phyloP scores from a whole-genome alignment of 1,284 basidiomycete genomes.

The Ceratobasidium sp. region DNA sequence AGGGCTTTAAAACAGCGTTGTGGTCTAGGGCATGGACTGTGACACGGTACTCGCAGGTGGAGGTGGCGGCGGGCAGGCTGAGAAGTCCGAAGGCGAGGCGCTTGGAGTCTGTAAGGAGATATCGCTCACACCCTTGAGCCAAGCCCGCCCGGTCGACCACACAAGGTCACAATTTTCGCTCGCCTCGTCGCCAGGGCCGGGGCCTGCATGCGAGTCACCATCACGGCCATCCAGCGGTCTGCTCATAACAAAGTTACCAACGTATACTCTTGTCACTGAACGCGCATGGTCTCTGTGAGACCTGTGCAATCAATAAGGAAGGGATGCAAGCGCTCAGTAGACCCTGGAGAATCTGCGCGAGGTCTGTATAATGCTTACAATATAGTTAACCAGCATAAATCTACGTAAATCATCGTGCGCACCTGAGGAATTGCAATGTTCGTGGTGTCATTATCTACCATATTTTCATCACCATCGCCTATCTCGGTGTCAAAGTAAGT shows the following conservation, averaged over 20 bases:
- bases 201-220: conserved; percentile 3
- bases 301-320: conserved; percentile 34
- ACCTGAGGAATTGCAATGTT: no score
- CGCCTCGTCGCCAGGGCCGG: conserved; percentile 17
- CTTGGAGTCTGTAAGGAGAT: conserved; percentile 29
- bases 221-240: conserved; percentile 33
- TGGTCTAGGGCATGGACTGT: conserved; percentile 21
- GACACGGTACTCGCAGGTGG: background rate
- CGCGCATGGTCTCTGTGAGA: conserved; percentile 38
- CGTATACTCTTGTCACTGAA: conserved; percentile 39
- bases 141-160: conserved; percentile 38
- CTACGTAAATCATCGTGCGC: no score
- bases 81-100: background rate
- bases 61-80: conserved; percentile 4
- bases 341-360: conserved; percentile 20
- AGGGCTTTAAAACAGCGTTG: background rate
- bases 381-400: no score
- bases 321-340: conserved; percentile 33
- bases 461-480: no score
- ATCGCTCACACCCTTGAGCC: conserved; percentile 38
- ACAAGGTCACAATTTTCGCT: conserved; percentile 31
- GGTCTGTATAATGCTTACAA: no score
- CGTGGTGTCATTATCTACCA: no score
- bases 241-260: conserved; percentile 33
- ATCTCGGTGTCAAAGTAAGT: no score